Evolutionary conservation across 1,284 basidiomycete species (phyloP), one percentile per base, ranked within the genome.

Genomic region (Pascua guehoae): DNA sequence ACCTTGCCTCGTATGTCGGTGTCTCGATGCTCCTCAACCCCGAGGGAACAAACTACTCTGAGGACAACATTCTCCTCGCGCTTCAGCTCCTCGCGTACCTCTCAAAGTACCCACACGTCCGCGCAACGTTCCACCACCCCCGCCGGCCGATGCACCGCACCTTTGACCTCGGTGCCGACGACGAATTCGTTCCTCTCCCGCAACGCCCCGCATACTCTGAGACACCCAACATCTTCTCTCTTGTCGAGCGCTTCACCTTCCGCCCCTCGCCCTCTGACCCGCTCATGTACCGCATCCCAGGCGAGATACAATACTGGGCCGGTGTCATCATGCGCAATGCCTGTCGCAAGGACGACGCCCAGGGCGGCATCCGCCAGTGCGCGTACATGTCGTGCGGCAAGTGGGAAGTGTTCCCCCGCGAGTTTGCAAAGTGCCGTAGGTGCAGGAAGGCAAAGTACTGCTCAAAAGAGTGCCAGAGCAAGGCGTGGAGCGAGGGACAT

Each of bases 281-380:
- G 36, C 84, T 86, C 64, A 79, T 90, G 58, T 83, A 84, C 8
- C 85, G 85, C 41, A 81, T 98, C 7, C 91, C 93, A 0, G 81
- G 82, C 18, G 94, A 98, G 75, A 96, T 98, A 51, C 92, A 98
- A 78, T 98, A 97, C 72, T 98, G 95, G 96, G 95, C 95, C 0
- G 93, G 94, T 4, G 95, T 98, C 12, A 97, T 98, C 70, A 98
- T 98, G 95, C 84, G 96, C 52, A 98, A 98, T 73, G 95, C 96
- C 8, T 98, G 95, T 78, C 82, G 95, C 72, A 98, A 98, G 81
- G 95, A 98, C 71, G 94, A 97, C 61, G 85, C 81, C 49, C 80
- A 88, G 46, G 92, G 92, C 59, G 96, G 96, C 5, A 94, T 98
- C 62, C 80, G 95, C 58, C 96, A 98, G 75, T 98, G 95, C 80